Evolutionary conservation across 768 basidiomycete genomes (phyloP).

Genomic region (Pulveroboletus sp.): DNA sequence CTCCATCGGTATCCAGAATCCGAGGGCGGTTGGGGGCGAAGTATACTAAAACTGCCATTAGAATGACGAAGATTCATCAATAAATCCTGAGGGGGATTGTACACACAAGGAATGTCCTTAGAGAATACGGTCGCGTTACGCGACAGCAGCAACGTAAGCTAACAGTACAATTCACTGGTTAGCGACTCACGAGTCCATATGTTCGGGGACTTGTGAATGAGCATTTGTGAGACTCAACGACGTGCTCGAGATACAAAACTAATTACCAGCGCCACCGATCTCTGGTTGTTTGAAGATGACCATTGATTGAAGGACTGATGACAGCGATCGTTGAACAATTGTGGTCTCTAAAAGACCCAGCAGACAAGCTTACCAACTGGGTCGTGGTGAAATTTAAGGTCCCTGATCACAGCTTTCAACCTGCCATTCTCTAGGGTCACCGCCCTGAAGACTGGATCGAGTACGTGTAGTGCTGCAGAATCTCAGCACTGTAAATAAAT

Average conservation of each 20-base stretch:
- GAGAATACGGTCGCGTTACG: not conserved
- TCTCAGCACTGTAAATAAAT: not conserved
- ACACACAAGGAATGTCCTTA: constrained; percentile 70
- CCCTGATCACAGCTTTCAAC: constrained; percentile 64
- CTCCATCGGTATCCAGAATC: constrained; percentile 96
- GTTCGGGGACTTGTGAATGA: constrained; percentile 62
- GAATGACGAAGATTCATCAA: not conserved
- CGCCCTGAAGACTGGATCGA: constrained; percentile 75
- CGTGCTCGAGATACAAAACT: not conserved
- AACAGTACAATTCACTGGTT: not conserved
- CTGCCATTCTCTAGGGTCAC: constrained; percentile 78
- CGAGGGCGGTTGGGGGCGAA: constrained; percentile 84
- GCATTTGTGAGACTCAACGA: not conserved
- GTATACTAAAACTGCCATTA: constrained; percentile 61
- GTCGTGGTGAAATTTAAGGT: constrained; percentile 78
- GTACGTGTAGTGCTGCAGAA: constrained; percentile 69
- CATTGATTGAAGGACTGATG: constrained; percentile 83
- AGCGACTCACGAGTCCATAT: constrained; percentile 83
- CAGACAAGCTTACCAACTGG: constrained; percentile 58
- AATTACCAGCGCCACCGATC: constrained; percentile 86
- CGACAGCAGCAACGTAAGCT: not conserved
- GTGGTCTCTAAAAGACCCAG: not conserved
- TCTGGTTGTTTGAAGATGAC: constrained; percentile 91
- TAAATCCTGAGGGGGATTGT: not conserved
- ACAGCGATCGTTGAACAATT: not conserved